These are phyloP conservation scores for Ilyonectria destructans DNA, from an alignment of 2,329 filamentous ascomycete genomes.

Conservation along the genomic window DNA sequence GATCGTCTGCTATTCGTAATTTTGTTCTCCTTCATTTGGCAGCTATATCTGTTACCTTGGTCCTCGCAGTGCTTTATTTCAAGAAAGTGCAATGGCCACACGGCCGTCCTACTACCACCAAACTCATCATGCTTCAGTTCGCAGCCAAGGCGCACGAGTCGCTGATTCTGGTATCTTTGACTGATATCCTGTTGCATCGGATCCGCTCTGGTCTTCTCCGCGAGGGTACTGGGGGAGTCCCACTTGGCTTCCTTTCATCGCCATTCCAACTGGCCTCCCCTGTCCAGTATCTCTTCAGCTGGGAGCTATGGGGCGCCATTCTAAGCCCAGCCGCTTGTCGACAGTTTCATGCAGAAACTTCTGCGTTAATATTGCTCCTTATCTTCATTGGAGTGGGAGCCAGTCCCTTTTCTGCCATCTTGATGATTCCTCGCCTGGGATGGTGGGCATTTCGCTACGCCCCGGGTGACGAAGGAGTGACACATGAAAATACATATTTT, in stretches of 20 bases:
- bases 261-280: conserved; percentile 16
- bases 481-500: too few relatives aligned
- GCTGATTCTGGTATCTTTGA: conserved; percentile 16
- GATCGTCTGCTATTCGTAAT: not conserved
- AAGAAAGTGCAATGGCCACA: conserved; percentile 9
- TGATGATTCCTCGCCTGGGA: conserved; percentile 20
- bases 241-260: conserved; percentile 23
- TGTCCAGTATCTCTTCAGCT: conserved; percentile 16
- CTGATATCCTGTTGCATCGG: conserved; percentile 12
- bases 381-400: conserved; percentile 1
- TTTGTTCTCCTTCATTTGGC: conserved; percentile 15
- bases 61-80: not conserved
- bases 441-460: conserved; percentile 12
- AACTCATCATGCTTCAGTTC: conserved; percentile 25
- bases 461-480: too few relatives aligned
- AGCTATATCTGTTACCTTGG: conserved; percentile 3
- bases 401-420: conserved; percentile 20
- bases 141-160: conserved; percentile 25
- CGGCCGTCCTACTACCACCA: conserved; percentile 7
- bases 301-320: conserved; percentile 18
- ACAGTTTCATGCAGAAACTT: not conserved
- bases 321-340: conserved; percentile 7
- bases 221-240: not conserved
- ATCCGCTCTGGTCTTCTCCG: conserved; percentile 12
- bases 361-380: not conserved